Conservation (phyloP, 352 stramenopile species). For the Phytophthora citricola region DNA sequence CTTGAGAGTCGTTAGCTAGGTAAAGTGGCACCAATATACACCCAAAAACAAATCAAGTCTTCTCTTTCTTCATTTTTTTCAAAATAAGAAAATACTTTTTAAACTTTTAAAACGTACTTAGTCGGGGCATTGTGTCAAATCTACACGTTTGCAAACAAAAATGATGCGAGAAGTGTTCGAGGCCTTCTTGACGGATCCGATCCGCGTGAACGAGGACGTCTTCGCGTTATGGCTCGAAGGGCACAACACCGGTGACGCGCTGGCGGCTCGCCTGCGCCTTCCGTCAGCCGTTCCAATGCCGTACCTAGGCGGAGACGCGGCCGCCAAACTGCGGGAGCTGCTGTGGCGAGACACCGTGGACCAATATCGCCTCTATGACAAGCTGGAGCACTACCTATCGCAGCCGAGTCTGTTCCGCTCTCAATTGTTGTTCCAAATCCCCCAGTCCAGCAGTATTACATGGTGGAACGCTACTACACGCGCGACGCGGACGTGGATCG, state of each 20-base stretch:
- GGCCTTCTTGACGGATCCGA: slow-evolving; percentile 82
- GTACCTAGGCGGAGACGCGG: slow-evolving; percentile 55
- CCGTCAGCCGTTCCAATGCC: slow-evolving; percentile 46
- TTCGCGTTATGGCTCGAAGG: slow-evolving; percentile 84
- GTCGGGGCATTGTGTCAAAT: no score
- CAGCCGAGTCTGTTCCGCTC: slow-evolving; percentile 81
- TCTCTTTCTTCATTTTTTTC: no score
- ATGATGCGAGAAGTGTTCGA: slow-evolving; percentile 86
- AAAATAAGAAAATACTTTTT: no score
- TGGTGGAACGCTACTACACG: slow-evolving; percentile 85
- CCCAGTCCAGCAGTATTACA: slow-evolving; percentile 77
- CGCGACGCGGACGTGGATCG: slow-evolving; percentile 74
- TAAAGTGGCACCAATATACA: no score
- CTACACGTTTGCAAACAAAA: no score
- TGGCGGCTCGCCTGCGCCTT: slow-evolving; percentile 56
- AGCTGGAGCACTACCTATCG: slow-evolving; percentile 85
- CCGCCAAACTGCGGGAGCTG: slow-evolving; percentile 66
- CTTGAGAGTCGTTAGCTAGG: no score
- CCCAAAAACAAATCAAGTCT: no score
- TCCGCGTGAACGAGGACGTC: slow-evolving; percentile 81
- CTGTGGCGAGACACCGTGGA: slow-evolving; percentile 83
- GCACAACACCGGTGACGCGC: slow-evolving; percentile 62
- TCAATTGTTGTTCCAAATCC: slow-evolving; percentile 86
- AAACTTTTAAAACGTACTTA: background rate
- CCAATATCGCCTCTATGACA: slow-evolving; percentile 86